Conservation (phyloP, 495 filamentous ascomycete species). For the Chaetomium tenue region DNA sequence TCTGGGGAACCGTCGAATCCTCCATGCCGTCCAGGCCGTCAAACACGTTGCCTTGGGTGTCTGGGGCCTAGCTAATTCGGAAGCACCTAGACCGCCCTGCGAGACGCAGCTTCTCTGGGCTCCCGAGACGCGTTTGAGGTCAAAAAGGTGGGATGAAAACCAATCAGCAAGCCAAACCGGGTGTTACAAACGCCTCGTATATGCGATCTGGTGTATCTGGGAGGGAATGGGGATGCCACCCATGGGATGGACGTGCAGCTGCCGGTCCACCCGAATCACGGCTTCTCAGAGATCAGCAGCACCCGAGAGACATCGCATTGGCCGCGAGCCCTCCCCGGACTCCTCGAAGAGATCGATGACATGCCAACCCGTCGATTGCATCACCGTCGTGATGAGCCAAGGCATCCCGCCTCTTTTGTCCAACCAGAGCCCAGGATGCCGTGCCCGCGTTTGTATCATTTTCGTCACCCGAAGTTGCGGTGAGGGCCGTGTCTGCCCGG, state of each 20-base stretch:
- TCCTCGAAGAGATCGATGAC: conserved; percentile 17
- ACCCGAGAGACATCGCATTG: conserved; percentile 6
- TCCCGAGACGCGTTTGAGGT: not conserved
- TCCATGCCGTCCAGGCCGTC: not conserved
- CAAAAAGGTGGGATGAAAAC: not conserved
- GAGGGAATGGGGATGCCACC: not conserved
- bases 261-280: conserved; percentile 4
- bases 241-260: conserved; percentile 12
- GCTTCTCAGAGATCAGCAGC: not conserved
- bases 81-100: not conserved
- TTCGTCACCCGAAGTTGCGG: conserved; percentile 27
- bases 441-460: not conserved
- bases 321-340: not conserved
- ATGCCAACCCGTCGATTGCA: conserved; percentile 24
- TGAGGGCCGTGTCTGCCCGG: conserved; percentile 17
- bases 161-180: not conserved
- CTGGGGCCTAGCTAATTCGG: not conserved
- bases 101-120: not conserved
- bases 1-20: conserved; percentile 1
- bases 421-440: conserved; percentile 22
- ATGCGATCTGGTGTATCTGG: not conserved
- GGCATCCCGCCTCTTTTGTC: not conserved
- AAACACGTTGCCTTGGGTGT: not conserved
- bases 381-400: conserved; percentile 16
- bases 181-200: conserved; percentile 6